Evolutionary conservation across 1,139 yeast species (phyloP), one percentile per base, ranked within the genome.

Genomic region (Pichia sp.): DNA sequence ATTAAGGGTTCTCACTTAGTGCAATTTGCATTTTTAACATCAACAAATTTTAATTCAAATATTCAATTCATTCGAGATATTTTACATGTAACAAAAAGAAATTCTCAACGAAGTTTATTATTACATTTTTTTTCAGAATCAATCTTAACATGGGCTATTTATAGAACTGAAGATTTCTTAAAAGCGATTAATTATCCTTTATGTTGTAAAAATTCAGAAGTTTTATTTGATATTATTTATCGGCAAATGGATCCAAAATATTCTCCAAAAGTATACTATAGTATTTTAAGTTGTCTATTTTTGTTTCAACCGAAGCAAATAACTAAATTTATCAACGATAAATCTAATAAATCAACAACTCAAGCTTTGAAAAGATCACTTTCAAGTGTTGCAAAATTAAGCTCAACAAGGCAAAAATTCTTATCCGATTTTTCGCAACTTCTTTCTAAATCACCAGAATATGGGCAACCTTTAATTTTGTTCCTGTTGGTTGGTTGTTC

Each of bases 51-150:
- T 4, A 55, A 64, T 18, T 58, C 59, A 10, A 71, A 75, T 53
- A 66, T 79, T 8, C 65, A 62, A 28, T 71, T 74, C 46, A 61
- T 76, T 40, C 66, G 69, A 56, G 66, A 66, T 25, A 61, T 74
- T 25, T 57, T 76, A 26, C 71, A 72, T 3, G 60, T 66, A 31
- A 68, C 79, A 32, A 74, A 71, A 53, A 74, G 77, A 49, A 71
- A 70, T 26, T 67, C 79, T 5, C 85, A 86, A 74, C 75, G 73
- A 52, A 77, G 75, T 56, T 66, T 78, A 11, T 62, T 80, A 3
- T 66, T 80, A 35, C 70, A 74, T 27, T 82, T 77, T 56, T 70
- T 76, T 50, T 66, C 81, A 30, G 70, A 70, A 46, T 67, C 78
- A 42, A 62, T 82, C 9, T 70, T 73, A 55, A 72, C 73, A 52